A percentile compares a stretch with the other conserved stretches of the same genome.
Conservation (phyloP, 768 basidiomycete genomes). For the Amanita fuliginea region DNA sequence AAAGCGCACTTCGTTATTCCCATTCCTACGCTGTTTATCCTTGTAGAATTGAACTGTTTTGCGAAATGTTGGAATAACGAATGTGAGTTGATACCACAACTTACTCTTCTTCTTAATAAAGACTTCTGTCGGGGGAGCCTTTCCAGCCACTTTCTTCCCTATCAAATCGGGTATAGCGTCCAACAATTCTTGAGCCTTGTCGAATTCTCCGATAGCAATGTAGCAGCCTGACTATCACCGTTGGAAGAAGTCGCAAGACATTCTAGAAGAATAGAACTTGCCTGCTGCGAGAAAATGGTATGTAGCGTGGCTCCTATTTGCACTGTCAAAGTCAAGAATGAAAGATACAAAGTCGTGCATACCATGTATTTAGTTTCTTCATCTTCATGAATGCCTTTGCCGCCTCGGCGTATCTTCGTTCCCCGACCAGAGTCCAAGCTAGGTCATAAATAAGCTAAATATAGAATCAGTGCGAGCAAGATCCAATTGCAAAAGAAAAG, state of each 20-base stretch:
- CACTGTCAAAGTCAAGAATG: neutral
- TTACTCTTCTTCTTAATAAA: constrained; percentile 69
- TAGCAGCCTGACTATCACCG: constrained; percentile 39
- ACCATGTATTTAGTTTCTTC: constrained; percentile 65
- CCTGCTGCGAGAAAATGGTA: constrained; percentile 74
- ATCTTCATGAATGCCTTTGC: constrained; percentile 56
- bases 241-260: neutral
- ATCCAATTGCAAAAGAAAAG: neutral
- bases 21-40: constrained; percentile 47
- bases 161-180: constrained; percentile 52
- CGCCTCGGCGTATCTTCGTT: constrained; percentile 54
- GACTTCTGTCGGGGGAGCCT: constrained; percentile 63
- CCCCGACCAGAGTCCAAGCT: constrained; percentile 62
- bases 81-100: constrained; percentile 11
- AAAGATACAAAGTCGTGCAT: constrained; percentile 6
- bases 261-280: constrained; percentile 8
- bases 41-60: constrained; percentile 61
- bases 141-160: constrained; percentile 53
- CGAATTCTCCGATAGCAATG: constrained; percentile 40
- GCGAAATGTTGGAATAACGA: neutral
- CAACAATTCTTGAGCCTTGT: constrained; percentile 48
- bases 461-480: neutral
- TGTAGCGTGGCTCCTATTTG: constrained; percentile 60
- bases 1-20: constrained; percentile 40
- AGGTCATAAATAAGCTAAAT: constrained; percentile 65